phyloP scores from a whole-genome alignment of 441 rosid genomes.

The Daphne laureola region DNA sequence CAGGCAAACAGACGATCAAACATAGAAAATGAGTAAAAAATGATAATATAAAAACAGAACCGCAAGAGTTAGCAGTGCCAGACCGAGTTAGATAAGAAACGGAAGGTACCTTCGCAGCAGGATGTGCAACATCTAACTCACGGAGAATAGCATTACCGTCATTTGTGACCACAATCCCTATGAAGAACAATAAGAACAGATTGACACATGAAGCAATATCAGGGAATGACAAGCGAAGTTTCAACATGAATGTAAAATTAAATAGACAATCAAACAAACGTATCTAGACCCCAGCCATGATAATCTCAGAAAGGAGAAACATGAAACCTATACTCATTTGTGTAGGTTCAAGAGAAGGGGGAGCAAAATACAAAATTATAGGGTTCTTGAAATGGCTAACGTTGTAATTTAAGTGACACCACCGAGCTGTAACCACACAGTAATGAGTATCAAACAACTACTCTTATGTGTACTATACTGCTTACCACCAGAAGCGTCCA shows the following conservation, averaged over 20 bases:
- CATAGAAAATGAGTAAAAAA: not conserved
- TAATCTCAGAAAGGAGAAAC: not conserved
- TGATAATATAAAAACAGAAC: not conserved
- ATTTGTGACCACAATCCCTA: conserved; percentile 92
- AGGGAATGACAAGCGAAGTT: no score
- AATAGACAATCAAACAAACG: not conserved
- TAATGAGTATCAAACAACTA: not conserved
- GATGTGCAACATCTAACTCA: conserved; percentile 87
- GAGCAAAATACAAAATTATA: no score
- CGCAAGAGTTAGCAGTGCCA: not conserved
- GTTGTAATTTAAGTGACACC: no score
- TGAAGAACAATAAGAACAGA: conserved; percentile 9
- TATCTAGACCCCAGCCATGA: not conserved
- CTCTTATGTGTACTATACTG: conserved; percentile 2
- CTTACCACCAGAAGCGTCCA: conserved; percentile 77
- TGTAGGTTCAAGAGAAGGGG: no score
- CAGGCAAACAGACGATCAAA: not conserved
- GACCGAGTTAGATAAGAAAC: not conserved
- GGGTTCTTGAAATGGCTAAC: no score
- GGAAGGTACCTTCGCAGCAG: conserved; percentile 72
- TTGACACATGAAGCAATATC: not conserved
- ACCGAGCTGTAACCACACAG: no score
- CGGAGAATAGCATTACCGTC: conserved; percentile 93
- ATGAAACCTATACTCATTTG: no score
- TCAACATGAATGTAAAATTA: no score